A percentile compares a stretch with the other conserved stretches of the same genome.
Evolutionary conservation across 495 filamentous ascomycete genomes (phyloP).

Genomic region (Xeromyces bisporus): DNA sequence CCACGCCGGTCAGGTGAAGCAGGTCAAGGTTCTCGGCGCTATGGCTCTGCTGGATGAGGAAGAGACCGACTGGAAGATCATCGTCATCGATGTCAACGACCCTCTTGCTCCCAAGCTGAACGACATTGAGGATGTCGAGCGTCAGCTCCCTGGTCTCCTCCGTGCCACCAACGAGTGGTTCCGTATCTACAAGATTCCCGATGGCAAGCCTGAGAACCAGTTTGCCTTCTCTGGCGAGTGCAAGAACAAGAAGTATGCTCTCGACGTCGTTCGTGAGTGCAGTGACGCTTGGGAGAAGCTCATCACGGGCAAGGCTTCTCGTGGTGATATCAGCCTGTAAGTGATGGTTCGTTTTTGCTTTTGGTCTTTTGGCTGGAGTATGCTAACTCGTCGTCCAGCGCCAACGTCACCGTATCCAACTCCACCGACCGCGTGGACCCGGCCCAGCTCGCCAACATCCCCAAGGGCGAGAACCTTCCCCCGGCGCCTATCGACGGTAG

Average conservation of each 20-base stretch:
- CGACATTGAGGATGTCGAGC: constrained; percentile 97
- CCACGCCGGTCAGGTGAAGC: constrained; percentile 91
- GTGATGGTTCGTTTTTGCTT: constrained; percentile 14
- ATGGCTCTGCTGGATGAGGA: constrained; percentile 99
- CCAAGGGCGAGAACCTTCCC: constrained; percentile 50
- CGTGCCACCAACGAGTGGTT: constrained; percentile 99
- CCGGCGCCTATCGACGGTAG: constrained; percentile 86
- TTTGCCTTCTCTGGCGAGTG: constrained; percentile 99
- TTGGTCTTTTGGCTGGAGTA: not conserved
- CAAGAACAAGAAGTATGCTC: constrained; percentile 99
- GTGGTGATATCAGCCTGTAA: constrained; percentile 69
- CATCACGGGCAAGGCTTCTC: constrained; percentile 67
- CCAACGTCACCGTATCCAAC: constrained; percentile 58
- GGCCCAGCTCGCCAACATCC: constrained; percentile 51
- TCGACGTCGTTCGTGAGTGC: constrained; percentile 88
- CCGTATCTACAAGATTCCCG: constrained; percentile 99
- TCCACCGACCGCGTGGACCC: constrained; percentile 49
- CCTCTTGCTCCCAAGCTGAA: constrained; percentile 91
- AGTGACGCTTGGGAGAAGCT: constrained; percentile 93
- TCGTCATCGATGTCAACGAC: constrained; percentile 97
- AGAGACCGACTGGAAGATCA: constrained; percentile 99
- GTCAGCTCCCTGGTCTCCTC: constrained; percentile 90
- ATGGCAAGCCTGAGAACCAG: constrained; percentile 99
- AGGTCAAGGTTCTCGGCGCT: constrained; percentile 97
- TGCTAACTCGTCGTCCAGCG: constrained; percentile 34